A percentile compares a stretch with the other conserved stretches of the same genome.
Conservation (phyloP, 805 yeast genomes). For the Teunomyces barrocoloradensis region DNA sequence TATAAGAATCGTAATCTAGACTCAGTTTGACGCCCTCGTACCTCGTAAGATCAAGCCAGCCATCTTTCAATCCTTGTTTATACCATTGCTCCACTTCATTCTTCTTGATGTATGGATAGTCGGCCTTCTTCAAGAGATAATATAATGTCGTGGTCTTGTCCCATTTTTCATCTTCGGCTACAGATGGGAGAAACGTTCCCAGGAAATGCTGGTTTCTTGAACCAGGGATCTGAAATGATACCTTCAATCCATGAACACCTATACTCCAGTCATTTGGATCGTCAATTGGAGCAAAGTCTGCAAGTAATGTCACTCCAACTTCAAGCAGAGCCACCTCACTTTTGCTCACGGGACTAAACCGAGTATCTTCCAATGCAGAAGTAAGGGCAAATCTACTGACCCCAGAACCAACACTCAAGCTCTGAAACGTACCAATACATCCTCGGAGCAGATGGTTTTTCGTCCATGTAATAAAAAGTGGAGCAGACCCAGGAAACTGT, state of each 20-base stretch:
- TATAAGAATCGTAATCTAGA: conserved; percentile 23
- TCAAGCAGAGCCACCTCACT: conserved; percentile 54
- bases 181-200: conserved; percentile 89
- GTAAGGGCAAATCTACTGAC: conserved; percentile 57
- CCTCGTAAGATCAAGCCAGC: conserved; percentile 31
- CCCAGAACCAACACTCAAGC: conserved; percentile 54
- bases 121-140: conserved; percentile 74
- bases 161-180: conserved; percentile 88
- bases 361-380: conserved; percentile 70
- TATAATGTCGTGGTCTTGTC: conserved; percentile 64
- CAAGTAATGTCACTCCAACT: conserved; percentile 64
- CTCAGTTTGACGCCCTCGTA: conserved; percentile 36
- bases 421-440: conserved; percentile 86
- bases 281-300: conserved; percentile 50
- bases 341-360: conserved; percentile 64
- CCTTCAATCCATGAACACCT: conserved; percentile 79
- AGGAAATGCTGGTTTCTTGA: conserved; percentile 41
- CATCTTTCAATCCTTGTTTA: conserved; percentile 26
- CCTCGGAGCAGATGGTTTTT: conserved; percentile 62
- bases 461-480: conserved; percentile 91
- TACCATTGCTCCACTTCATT: conserved; percentile 20
- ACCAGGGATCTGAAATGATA: conserved; percentile 39
- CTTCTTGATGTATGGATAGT: conserved; percentile 19
- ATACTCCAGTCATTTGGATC: conserved; percentile 72
- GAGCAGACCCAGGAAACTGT: conserved; percentile 32